Conservation (phyloP, 2,329 filamentous ascomycete genomes). For the Ilyonectria mors-panacis region DNA sequence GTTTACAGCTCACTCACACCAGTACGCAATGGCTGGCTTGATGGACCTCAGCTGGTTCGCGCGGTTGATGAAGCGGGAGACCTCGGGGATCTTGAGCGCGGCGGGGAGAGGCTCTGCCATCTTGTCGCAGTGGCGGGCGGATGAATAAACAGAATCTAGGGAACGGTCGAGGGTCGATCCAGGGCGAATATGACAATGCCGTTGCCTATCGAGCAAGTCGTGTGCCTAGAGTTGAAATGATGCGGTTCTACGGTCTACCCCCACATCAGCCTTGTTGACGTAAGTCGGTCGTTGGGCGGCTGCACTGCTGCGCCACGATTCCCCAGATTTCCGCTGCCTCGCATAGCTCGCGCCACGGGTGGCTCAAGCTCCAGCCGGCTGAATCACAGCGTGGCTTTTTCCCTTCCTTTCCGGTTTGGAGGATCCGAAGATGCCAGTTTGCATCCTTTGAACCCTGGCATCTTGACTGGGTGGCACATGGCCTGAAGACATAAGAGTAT, state of each 20-base stretch:
- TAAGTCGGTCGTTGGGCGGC: slow-evolving; percentile 11
- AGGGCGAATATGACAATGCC: neutral
- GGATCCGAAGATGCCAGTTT: slow-evolving; percentile 48
- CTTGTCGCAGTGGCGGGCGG: slow-evolving; percentile 34
- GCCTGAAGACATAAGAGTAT: slow-evolving; percentile 25
- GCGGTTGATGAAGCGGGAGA: slow-evolving; percentile 86
- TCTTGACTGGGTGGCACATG: slow-evolving; percentile 24
- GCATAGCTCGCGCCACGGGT: slow-evolving; percentile 40
- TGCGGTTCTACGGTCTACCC: slow-evolving; percentile 12
- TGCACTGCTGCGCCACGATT: slow-evolving; percentile 37
- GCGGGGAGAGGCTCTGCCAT: slow-evolving; percentile 74
- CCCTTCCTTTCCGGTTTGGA: slow-evolving; percentile 28
- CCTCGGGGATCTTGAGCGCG: slow-evolving; percentile 81
- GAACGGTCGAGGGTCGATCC: neutral
- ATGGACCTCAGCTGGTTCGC: slow-evolving; percentile 86
- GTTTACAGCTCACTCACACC: slow-evolving; percentile 76
- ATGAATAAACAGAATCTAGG: neutral
- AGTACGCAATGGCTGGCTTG: slow-evolving; percentile 93
- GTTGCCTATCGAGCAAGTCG: slow-evolving; percentile 20
- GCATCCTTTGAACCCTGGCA: slow-evolving; percentile 31
- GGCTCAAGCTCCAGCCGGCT: slow-evolving; percentile 40
- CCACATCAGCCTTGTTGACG: slow-evolving; percentile 35
- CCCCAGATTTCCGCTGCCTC: slow-evolving; percentile 22
- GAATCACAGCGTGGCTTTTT: slow-evolving; percentile 53
- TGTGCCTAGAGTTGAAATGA: slow-evolving; percentile 12